Percentiles rank a stretch among this genome's conserved stretches.
These are phyloP conservation scores for Cutaneotrichosporon sp. DNA, from an alignment of 1,284 basidiomycete species.

Conservation along the genomic window DNA sequence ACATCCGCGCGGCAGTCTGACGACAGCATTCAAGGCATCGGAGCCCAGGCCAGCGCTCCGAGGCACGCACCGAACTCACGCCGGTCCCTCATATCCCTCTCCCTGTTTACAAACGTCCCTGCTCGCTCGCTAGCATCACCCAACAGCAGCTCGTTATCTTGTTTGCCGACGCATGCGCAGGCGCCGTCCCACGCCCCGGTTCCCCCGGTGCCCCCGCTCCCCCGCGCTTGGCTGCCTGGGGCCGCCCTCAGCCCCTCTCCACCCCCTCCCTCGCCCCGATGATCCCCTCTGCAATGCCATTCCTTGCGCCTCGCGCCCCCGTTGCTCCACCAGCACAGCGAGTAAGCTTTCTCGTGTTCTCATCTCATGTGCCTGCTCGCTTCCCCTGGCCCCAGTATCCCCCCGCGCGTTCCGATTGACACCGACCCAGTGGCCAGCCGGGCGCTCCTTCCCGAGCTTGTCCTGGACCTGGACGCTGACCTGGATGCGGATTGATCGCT, in stretches of 20 bases:
- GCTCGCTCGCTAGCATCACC: neutral
- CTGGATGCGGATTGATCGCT: conserved; percentile 1
- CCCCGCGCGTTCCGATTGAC: neutral
- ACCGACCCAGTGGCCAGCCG: neutral
- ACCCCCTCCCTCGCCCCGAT: neutral
- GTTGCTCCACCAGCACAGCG: neutral
- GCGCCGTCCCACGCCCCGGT: neutral
- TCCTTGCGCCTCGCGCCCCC: neutral
- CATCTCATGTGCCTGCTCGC: neutral
- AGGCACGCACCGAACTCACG: neutral
- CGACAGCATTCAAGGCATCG: neutral
- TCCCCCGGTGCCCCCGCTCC: neutral
- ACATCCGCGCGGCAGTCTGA: neutral
- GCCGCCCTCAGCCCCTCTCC: neutral
- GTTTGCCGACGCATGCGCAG: neutral
- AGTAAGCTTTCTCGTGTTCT: neutral
- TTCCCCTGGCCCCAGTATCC: neutral
- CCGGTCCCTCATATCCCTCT: neutral
- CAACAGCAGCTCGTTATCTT: neutral
- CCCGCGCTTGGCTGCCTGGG: neutral
- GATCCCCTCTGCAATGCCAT: neutral
- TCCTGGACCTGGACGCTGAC: neutral
- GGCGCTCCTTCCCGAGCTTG: neutral
- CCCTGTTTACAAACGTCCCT: neutral
- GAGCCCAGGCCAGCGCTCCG: neutral